phyloP scores from a whole-genome alignment of 768 basidiomycete genomes.

The Russula lepida region DNA sequence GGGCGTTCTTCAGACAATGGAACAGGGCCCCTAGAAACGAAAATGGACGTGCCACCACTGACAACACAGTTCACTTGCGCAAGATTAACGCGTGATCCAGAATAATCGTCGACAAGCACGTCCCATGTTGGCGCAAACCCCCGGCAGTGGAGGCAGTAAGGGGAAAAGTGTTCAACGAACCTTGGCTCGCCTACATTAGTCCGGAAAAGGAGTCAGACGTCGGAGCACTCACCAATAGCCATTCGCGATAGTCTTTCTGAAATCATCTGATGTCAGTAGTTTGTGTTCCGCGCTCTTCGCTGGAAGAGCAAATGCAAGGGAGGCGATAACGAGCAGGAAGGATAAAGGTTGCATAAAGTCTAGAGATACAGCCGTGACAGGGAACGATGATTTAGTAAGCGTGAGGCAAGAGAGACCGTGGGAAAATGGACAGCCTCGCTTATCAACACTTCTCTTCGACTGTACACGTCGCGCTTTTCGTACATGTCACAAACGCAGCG shows the following conservation, averaged over 20 bases:
- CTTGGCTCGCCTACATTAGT: conserved; percentile 25
- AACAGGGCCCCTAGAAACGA: neutral
- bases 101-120: conserved; percentile 46
- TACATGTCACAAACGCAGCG: conserved; percentile 53
- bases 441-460: conserved; percentile 45
- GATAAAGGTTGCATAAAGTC: conserved; percentile 9
- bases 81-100: conserved; percentile 46
- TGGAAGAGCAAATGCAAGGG: conserved; percentile 19
- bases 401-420: conserved; percentile 1
- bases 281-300: conserved; percentile 21
- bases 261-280: conserved; percentile 51
- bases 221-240: conserved; percentile 54
- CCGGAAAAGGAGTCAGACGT: neutral
- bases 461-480: conserved; percentile 60
- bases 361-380: neutral
- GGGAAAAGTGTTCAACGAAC: conserved; percentile 85
- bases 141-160: conserved; percentile 75
- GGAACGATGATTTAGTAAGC: neutral
- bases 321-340: conserved; percentile 14
- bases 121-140: conserved; percentile 80
- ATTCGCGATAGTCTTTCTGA: conserved; percentile 40
- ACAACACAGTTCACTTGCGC: conserved; percentile 79
- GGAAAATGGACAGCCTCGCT: conserved; percentile 44
- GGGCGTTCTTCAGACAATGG: neutral
- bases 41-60: conserved; percentile 53